These are phyloP conservation scores for Pittosporum tobira DNA, from an alignment of 129 eudicot genomes.

Conservation along the genomic window DNA sequence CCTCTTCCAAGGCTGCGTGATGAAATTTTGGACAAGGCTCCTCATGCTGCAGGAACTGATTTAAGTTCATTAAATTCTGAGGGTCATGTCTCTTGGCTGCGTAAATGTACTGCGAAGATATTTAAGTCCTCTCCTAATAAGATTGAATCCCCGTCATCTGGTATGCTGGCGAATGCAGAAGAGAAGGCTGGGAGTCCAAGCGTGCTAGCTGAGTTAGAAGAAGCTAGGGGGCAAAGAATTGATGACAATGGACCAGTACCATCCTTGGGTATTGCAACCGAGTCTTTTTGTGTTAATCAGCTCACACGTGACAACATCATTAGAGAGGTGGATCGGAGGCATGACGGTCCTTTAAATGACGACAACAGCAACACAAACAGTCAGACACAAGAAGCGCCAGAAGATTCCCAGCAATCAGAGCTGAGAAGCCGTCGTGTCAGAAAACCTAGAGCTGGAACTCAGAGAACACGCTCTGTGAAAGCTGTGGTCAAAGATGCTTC, in stretches of 20 bases:
- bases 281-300: slow-evolving; percentile 12
- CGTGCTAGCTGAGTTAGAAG: slow-evolving; percentile 15
- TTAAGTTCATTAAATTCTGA: slow-evolving; percentile 23
- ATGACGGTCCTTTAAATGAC: slow-evolving; percentile 14
- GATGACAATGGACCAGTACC: slow-evolving; percentile 22
- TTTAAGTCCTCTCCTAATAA: slow-evolving; percentile 46
- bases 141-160: slow-evolving; percentile 19
- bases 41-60: slow-evolving; percentile 21
- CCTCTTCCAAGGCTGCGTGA: slow-evolving; percentile 23
- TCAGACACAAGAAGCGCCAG: slow-evolving; percentile 28
- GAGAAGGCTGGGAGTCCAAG: slow-evolving; percentile 24
- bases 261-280: slow-evolving; percentile 15
- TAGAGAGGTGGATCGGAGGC: slow-evolving; percentile 8
- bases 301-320: slow-evolving; percentile 1
- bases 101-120: slow-evolving; percentile 44
- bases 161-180: slow-evolving; percentile 12
- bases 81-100: slow-evolving; percentile 45
- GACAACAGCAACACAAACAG: slow-evolving; percentile 32
- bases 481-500: slow-evolving; percentile 61
- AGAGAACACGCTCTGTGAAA: slow-evolving; percentile 40
- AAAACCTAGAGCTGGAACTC: slow-evolving; percentile 34
- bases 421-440: slow-evolving; percentile 32
- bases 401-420: slow-evolving; percentile 52
- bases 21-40: slow-evolving; percentile 23
- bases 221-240: slow-evolving; percentile 13